Evolutionary conservation across 2,329 filamentous ascomycete genomes (phyloP).

Genomic region (Aspergillus pseudonomiae): DNA sequence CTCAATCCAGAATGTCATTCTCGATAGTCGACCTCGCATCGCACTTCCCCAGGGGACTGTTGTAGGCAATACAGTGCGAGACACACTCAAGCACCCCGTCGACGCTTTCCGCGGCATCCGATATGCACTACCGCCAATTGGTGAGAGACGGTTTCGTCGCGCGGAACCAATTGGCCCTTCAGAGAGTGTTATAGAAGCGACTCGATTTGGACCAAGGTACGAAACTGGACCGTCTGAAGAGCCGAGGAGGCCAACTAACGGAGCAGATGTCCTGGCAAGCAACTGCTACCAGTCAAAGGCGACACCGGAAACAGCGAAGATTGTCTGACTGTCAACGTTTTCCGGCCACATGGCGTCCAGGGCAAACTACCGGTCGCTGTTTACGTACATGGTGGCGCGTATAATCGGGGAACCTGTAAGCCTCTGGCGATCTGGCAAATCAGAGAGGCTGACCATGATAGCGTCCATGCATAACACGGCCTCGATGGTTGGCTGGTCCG

Average conservation of each 20-base stretch:
- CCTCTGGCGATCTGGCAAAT: conserved; percentile 26
- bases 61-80: conserved; percentile 29
- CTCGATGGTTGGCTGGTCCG: conserved; percentile 61
- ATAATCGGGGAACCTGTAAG: conserved; percentile 35
- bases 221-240: background rate
- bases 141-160: conserved; percentile 50
- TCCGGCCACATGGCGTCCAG: conserved; percentile 31
- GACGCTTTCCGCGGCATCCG: conserved; percentile 54
- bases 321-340: conserved; percentile 47
- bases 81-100: conserved; percentile 28
- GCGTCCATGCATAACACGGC: conserved; percentile 57
- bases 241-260: background rate
- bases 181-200: conserved; percentile 37
- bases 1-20: background rate
- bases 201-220: conserved; percentile 33
- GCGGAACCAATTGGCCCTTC: conserved; percentile 33
- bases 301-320: conserved; percentile 56
- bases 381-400: conserved; percentile 47
- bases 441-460: conserved; percentile 3
- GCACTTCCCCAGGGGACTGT: conserved; percentile 33
- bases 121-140: conserved; percentile 52
- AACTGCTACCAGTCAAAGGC: conserved; percentile 51
- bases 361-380: conserved; percentile 43
- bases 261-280: conserved; percentile 36
- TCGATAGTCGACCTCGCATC: conserved; percentile 14